Evolutionary conservation across 2,329 filamentous ascomycete genomes (phyloP).

Genomic region (Fusarium piperis): DNA sequence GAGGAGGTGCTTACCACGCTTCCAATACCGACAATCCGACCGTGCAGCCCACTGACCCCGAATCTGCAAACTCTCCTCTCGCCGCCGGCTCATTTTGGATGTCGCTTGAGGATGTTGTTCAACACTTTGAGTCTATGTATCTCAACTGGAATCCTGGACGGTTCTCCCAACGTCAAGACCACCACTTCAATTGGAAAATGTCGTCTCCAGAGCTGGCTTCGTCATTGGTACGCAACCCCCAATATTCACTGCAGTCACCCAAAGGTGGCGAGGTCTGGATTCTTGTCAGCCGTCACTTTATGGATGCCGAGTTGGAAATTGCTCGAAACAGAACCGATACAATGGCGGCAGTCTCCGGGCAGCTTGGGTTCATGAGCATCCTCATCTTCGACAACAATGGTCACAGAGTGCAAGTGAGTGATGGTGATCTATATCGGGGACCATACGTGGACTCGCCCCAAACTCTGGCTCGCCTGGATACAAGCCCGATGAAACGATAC

Average conservation of each 20-base stretch:
- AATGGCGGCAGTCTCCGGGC: constrained; percentile 58
- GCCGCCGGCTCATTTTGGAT: constrained; percentile 90
- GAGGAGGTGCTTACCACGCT: constrained; percentile 48
- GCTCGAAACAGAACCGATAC: constrained; percentile 55
- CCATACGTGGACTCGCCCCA: constrained; percentile 96
- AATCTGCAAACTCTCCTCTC: constrained; percentile 22
- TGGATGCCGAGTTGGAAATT: constrained; percentile 70
- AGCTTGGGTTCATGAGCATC: constrained; percentile 86
- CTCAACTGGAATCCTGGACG: constrained; percentile 95
- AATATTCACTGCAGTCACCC: constrained; percentile 74
- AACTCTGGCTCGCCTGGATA: constrained; percentile 77
- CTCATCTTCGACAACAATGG: constrained; percentile 81
- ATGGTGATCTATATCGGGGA: constrained; percentile 75
- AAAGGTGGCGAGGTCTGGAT: constrained; percentile 78
- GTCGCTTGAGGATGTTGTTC: constrained; percentile 83
- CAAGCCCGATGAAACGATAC: constrained; percentile 54
- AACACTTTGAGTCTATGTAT: constrained; percentile 95
- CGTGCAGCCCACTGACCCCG: constrained; percentile 1
- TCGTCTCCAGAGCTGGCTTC: constrained; percentile 59
- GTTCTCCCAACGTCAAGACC: constrained; percentile 84
- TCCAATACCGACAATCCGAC: not conserved
- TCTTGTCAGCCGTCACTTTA: constrained; percentile 86
- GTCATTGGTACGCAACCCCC: constrained; percentile 73
- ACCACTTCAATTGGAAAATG: constrained; percentile 87
- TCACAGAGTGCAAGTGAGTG: constrained; percentile 76